phyloP scores from a whole-genome alignment of 768 basidiomycete genomes.

The Leccinum disarticulatum region DNA sequence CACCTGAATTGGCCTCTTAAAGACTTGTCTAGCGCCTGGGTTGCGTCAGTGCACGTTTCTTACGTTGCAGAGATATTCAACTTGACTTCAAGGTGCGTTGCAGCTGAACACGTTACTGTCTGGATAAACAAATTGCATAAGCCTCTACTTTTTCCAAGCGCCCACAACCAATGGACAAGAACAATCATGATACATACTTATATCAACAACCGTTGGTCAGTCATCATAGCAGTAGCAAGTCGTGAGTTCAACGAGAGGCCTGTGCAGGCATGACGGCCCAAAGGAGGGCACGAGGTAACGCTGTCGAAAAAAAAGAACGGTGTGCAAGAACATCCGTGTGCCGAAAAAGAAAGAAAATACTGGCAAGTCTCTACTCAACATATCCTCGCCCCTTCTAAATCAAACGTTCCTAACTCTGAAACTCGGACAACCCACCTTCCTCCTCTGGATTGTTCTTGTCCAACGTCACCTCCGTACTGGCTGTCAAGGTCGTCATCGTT shows the following conservation, averaged over 20 bases:
- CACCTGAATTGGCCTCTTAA: too few species aligned
- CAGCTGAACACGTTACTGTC: too few species aligned
- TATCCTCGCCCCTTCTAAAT: background rate
- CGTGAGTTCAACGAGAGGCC: background rate
- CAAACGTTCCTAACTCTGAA: background rate
- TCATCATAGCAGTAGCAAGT: background rate
- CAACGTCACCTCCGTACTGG: conserved; percentile 12
- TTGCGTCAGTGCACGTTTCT: too few species aligned
- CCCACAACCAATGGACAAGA: too few species aligned
- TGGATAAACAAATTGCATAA: too few species aligned
- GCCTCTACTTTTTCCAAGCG: too few species aligned
- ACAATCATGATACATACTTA: too few species aligned
- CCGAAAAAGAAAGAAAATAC: background rate
- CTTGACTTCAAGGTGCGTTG: too few species aligned
- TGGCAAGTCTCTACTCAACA: conserved; percentile 2
- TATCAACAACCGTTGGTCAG: conserved; percentile 3
- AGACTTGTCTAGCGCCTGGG: too few species aligned
- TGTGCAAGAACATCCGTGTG: background rate
- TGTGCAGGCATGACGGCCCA: too few species aligned
- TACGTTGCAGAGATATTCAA: too few species aligned
- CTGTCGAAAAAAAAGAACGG: conserved; percentile 3
- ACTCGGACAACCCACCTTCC: conserved; percentile 2
- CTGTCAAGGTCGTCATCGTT: conserved; percentile 23
- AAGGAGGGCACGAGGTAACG: conserved; percentile 1
- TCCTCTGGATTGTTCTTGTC: conserved; percentile 17